Conservation (phyloP, 2,329 filamentous ascomycete genomes). For the Diaporthe capsici region DNA sequence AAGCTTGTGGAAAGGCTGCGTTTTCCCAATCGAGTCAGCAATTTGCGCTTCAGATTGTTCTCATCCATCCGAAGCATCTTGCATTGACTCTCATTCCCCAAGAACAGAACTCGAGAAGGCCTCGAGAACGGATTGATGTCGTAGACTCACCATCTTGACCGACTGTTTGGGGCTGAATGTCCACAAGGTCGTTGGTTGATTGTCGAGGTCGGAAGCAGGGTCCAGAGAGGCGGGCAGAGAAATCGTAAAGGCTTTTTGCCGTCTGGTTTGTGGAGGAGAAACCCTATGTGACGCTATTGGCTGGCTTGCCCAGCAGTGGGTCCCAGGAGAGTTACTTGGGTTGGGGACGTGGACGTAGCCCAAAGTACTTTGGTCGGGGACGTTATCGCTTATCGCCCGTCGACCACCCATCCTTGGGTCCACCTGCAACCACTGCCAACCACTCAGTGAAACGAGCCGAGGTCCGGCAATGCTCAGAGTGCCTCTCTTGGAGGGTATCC, state of each 20-base stretch:
- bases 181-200: constrained; percentile 48
- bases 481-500: neutral
- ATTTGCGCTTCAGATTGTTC: constrained; percentile 94
- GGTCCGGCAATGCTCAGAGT: neutral
- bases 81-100: constrained; percentile 79
- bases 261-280: constrained; percentile 28
- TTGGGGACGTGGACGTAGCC: neutral
- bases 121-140: constrained; percentile 27
- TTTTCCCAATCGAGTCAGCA: constrained; percentile 90
- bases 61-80: constrained; percentile 95
- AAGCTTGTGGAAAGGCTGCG: constrained; percentile 90
- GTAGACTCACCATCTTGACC: constrained; percentile 79
- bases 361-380: constrained; percentile 22
- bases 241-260: constrained; percentile 25
- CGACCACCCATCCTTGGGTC: neutral
- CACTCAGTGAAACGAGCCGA: constrained; percentile 4
- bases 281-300: constrained; percentile 31
- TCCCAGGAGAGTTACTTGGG: constrained; percentile 16
- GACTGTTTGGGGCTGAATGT: constrained; percentile 59
- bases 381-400: constrained; percentile 26
- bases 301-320: constrained; percentile 25
- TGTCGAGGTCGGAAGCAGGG: constrained; percentile 53
- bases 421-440: neutral
- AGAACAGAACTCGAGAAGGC: constrained; percentile 48
- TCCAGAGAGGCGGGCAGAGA: constrained; percentile 36